Evolutionary conservation across 768 basidiomycete species (phyloP), one percentile per base, ranked within the genome.

Genomic region (Psilocybe cubensis): DNA sequence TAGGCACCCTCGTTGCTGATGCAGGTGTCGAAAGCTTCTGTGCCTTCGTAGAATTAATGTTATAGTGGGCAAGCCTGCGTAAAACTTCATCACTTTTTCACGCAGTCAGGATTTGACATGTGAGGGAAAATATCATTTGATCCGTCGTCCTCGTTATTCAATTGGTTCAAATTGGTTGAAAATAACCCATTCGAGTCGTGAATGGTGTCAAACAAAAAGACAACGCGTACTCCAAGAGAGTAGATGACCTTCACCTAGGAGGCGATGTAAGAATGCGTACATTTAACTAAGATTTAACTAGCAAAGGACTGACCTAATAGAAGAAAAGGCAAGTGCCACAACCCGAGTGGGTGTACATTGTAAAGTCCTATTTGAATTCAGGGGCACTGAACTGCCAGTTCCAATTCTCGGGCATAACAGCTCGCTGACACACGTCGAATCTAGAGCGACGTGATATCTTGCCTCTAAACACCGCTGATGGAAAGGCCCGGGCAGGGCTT

Each of bases 21-120:
- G 35, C 31, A 25, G 12, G 21, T 28, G n/a, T n/a, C n/a, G n/a
- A n/a, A n/a, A n/a, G 31, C 58, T 59, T 59, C 58, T 55, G 58
- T 59, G 49, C 54, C 58, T 55, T 54, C 52, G 42, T 42, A 44
- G 28, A 54, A 18, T 14, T 29, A 56, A 44, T 52, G 31, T 48
- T 51, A 38, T 42, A 53, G 18, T 24, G 20, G 4, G 17, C 18
- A 31, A 44, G 35, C 35, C 27, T 53, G 27, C n/a, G 31, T 9
- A 17, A 40, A 31, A 23, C 44, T 38, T 40, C 45, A 55, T 55
- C 45, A 55, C 21, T 9, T 25, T 52, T 61, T 61, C 60, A 61
- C 60, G 56, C 60, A 43, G 56, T 61, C 56, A 57, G 33, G 24
- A 25, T 29, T 44, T 60, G 59, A 60, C 54, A 56, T 52, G 59